Conservation (phyloP, 129 eudicot genomes). For the Mikania micrantha region DNA sequence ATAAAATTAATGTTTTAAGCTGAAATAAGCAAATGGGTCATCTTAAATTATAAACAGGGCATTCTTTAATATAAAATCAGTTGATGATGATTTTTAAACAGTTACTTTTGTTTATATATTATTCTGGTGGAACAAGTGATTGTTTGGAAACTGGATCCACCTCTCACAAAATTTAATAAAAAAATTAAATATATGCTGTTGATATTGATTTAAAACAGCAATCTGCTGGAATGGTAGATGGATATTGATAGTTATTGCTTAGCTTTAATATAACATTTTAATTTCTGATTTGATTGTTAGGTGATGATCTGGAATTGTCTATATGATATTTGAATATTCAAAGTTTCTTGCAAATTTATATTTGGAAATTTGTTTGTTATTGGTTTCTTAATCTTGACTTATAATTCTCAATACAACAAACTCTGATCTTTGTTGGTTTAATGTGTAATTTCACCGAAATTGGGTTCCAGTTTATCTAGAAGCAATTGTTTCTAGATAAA, state of each 20-base stretch:
- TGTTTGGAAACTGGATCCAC: slow-evolving; percentile 20
- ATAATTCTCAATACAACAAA: neutral
- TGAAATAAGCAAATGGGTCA: too few relatives aligned
- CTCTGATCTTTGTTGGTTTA: neutral
- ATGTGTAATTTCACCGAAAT: too few relatives aligned
- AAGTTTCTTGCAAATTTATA: neutral
- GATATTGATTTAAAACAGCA: neutral
- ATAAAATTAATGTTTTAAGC: too few relatives aligned
- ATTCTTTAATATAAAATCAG: neutral
- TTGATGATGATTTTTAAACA: neutral
- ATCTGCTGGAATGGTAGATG: slow-evolving; percentile 24
- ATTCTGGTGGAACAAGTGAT: slow-evolving; percentile 1
- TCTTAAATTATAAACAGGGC: slow-evolving; percentile 1
- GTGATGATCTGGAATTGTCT: slow-evolving; percentile 25
- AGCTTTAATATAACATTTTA: slow-evolving; percentile 4
- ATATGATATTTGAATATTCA: slow-evolving; percentile 8
- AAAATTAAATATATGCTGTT: neutral
- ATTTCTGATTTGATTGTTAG: slow-evolving; percentile 29
- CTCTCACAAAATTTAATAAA: neutral
- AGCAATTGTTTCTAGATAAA: too few relatives aligned
- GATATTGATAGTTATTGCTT: slow-evolving; percentile 8
- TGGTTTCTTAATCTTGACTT: neutral
- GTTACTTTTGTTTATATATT: neutral
- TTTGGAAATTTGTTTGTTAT: neutral
- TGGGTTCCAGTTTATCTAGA: too few relatives aligned